Base-by-base conservation (phyloP, 1,284 basidiomycete genomes). In the Cystobasidium slooffiae region DNA sequence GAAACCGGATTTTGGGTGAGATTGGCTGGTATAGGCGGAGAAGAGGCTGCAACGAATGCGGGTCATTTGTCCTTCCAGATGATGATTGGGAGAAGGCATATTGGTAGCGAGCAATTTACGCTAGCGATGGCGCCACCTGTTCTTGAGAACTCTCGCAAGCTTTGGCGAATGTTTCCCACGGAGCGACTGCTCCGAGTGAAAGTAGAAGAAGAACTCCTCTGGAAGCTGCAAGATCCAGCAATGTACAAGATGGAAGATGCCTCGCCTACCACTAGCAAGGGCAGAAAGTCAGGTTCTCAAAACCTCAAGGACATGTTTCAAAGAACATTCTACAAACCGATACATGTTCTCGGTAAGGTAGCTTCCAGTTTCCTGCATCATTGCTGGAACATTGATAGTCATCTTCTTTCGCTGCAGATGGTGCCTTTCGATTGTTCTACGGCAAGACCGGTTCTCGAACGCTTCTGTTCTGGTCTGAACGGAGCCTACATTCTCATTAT, bases 361-460 rank as follows among this genome's bases (percentile, higher is more conserved):
- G n/a, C n/a, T n/a, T n/a, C n/a, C n/a, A 31, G 37, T 6, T 4
- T 47, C 10, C 31, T 12, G 16, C n/a, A 14, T 18, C n/a, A 6
- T 51, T n/a, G 8, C 47, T 16, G 6, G 20, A 37, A 14, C 18
- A 20, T 18, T 65, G n/a, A n/a, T n/a, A n/a, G 10, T 31, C 14
- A 31, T 31, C 22, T 24, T 37, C 22, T n/a, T 20, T 52, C 8
- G 9, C 39, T 37, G 9, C 44, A 63, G 61, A 63, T 47, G 61
- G 61, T 14, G 41, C 61, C 20, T 63, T 74, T 52, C 75, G 78
- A 0, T 72, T 77, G 1, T 79, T 81, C 59, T 78, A 76, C 52
- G 72, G 72, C 72, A 80, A 81, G 68, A 77, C 79, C 56, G 78
- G 78, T 3, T 76, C 79, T 0, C 59, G 61, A 14, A 47, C 41